Base-by-base conservation (phyloP, 1,139 yeast genomes). In the Ashbya aceris region DNA sequence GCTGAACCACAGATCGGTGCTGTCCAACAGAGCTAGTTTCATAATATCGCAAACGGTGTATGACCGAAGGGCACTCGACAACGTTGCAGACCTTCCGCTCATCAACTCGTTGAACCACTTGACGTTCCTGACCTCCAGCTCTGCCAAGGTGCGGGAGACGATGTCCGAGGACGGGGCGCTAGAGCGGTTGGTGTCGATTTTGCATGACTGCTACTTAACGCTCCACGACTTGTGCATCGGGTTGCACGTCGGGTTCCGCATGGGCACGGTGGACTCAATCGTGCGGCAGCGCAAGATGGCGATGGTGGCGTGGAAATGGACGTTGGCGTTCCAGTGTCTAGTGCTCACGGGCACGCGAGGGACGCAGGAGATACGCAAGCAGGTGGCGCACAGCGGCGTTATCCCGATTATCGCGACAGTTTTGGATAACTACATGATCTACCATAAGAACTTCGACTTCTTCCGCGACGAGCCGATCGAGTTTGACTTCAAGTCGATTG, bases 261-360 rank as follows among this genome's bases (percentile, higher is more conserved):
- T 48, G 27, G 50, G 48, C 33, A 43, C 45, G 30, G 52, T 59
- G 8, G 45, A 45, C 30, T 44, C 45, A 32, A 51, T 64, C 11
- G 53, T 50, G 34, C 60, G 57, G 43, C 61, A 61, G 41, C 65
- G 64, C 38, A 53, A 57, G 39, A 58, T 73, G 47, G 71, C 81
- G 20, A 66, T 84, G 45, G 73, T 79, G 12, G 91, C 95, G 0
- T 89, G 96, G 96, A 91, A 89, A 65, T 91, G 98, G 98, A 85
- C 95, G 6, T 67, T 91, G 46, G 86, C 96, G 0, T 79, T 91
- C 58, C 97, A 91, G 64, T 87, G 96, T 57, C 67, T 91, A 46
- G 95, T 89, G 1, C 73, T 87, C 47, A 77, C 91, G 26, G 96
- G 96, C 11, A 89, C 96, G 1, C 71, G 97, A 52, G 98, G 98